Percentiles rank a stretch among this genome's conserved stretches.
Evolutionary conservation across 2,329 filamentous ascomycete genomes (phyloP).

Genomic region (Fusarium staphyleae): DNA sequence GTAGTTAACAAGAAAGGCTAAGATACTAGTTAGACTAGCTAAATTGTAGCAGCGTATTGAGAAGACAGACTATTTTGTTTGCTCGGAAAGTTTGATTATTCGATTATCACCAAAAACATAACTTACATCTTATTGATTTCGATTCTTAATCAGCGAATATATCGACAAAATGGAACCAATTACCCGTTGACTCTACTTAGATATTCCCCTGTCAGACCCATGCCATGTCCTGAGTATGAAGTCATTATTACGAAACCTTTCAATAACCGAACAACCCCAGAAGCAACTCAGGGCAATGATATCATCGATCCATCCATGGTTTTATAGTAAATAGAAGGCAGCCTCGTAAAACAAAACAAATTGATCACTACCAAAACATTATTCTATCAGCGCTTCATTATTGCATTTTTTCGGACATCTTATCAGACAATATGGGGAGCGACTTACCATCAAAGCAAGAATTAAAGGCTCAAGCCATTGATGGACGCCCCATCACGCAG

Average conservation of each 20-base stretch:
- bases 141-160: too few relatives aligned
- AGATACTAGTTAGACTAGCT: too few relatives aligned
- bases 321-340: background rate
- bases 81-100: too few relatives aligned
- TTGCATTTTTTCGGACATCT: background rate
- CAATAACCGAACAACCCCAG: background rate
- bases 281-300: background rate
- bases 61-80: too few relatives aligned
- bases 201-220: too few relatives aligned
- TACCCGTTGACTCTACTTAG: too few relatives aligned
- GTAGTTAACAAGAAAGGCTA: too few relatives aligned
- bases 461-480: conserved; percentile 13
- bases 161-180: too few relatives aligned
- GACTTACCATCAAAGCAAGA: conserved; percentile 21
- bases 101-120: too few relatives aligned
- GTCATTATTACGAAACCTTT: conserved; percentile 2
- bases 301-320: background rate
- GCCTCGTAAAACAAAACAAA: too few relatives aligned
- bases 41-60: too few relatives aligned
- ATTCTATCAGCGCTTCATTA: background rate
- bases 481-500: conserved; percentile 25
- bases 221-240: background rate
- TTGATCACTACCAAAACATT: background rate
- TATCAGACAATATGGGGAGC: background rate
- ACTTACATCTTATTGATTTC: too few relatives aligned